Evolutionary conservation across 1,284 basidiomycete genomes (phyloP), one percentile per base, ranked within the genome.

Genomic region (Waitea zeae): DNA sequence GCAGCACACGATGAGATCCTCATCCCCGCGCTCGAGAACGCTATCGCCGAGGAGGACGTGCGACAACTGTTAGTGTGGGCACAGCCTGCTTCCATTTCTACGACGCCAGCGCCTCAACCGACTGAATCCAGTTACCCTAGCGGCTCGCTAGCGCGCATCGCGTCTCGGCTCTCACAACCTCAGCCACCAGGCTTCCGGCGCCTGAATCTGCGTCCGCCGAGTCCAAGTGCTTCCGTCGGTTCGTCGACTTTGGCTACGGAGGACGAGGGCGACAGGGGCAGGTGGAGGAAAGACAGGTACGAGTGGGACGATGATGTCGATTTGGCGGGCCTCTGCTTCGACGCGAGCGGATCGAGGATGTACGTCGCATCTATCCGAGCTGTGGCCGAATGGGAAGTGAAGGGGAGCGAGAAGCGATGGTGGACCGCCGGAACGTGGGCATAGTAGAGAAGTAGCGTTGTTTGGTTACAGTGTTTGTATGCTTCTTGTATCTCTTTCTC

Each of bases 301-400:
- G n/a, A n/a, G n/a, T n/a, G n/a, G n/a, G n/a, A n/a, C n/a, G n/a
- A n/a, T n/a, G n/a, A n/a, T n/a, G n/a, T 71, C 33, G 74, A 84
- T 46, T 54, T 83, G 32, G 76, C 76, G 0, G 80, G 80, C 6
- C 58, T 69, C 33, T 79, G 78, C 44, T 83, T 83, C 45, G 80
- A 83, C 50, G 76, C 78, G 12, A 58, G 49, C 18, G 80, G 80
- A 3, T 58, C 62, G 42, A 62, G 57, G 45, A 52, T 84, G 37
- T 84, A 84, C 47, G 77, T 75, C 29, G 76, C 71, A 20, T 67
- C 68, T 30, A 61, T 62, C 36, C 57, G 61, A 37, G 70, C 71
- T 17, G 54, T 82, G 12, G 67, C 64, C 3, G 78, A 80, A 47
- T 82, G 74, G 74, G 56, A 57, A 19, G 57, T 80, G 15, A 52